Evolutionary conservation across 768 basidiomycete species (phyloP).

Genomic region (Tephrocybe sp.): DNA sequence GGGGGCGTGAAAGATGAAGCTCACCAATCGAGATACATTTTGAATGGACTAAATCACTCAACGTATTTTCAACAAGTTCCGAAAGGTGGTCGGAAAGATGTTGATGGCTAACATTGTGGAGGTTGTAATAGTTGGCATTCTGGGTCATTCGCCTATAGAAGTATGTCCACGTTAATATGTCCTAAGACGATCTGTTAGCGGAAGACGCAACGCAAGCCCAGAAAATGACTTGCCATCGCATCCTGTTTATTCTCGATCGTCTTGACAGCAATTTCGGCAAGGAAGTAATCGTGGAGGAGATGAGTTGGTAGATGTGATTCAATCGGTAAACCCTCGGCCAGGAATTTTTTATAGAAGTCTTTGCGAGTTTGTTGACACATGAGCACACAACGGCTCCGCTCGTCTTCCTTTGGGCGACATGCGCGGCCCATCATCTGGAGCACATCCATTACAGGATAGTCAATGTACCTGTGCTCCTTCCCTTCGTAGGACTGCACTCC

Average conservation of each 20-base stretch:
- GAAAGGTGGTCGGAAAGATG: constrained; percentile 95
- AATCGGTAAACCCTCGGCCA: constrained; percentile 95
- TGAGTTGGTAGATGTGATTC: constrained; percentile 93
- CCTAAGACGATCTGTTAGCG: constrained; percentile 39
- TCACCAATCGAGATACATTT: constrained; percentile 91
- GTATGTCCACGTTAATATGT: constrained; percentile 98
- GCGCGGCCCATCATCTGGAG: constrained; percentile 99
- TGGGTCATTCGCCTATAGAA: constrained; percentile 98
- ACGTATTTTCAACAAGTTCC: constrained; percentile 91
- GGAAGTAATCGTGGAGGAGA: constrained; percentile 93
- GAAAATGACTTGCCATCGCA: constrained; percentile 62
- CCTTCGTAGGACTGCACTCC: constrained; percentile 98
- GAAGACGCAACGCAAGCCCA: background rate
- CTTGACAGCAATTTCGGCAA: constrained; percentile 97
- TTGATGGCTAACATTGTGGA: constrained; percentile 94
- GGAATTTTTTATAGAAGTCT: constrained; percentile 99
- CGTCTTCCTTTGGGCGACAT: constrained; percentile 86
- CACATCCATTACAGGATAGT: constrained; percentile 98
- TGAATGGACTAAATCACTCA: constrained; percentile 89
- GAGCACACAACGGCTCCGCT: constrained; percentile 88
- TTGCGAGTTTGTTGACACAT: constrained; percentile 99
- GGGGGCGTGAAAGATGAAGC: constrained; percentile 14
- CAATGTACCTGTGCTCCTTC: constrained; percentile 96
- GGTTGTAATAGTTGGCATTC: constrained; percentile 93
- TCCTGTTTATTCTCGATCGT: constrained; percentile 99